Base-by-base conservation (phyloP, 2,329 filamentous ascomycete species). In the Sporothrix euskadiensis region DNA sequence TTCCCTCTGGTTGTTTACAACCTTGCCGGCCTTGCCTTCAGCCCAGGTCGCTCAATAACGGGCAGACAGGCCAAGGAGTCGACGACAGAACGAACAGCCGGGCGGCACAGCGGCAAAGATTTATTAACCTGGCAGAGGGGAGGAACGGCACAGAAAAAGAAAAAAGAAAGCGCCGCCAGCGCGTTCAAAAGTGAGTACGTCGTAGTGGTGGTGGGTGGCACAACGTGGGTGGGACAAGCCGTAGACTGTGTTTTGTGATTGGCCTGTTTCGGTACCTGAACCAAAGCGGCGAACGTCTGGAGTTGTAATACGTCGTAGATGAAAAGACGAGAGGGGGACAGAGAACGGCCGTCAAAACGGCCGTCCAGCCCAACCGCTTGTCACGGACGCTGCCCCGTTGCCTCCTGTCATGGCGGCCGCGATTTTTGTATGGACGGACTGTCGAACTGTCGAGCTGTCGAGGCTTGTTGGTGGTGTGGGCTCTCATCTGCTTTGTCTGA, bases 221-320 rank as follows among this genome's bases (percentile, higher is more conserved):
- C 16, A 71, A 71, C 69, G 56, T 71, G 56, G 69, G 54, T 56
- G 69, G 69, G 56, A 44, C 69, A 63, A 57, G 69, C 69, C 69
- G 69, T 14, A 52, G 56, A 41, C 12, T 35, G 22, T 39, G 26
- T 4, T 26, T 41, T 56, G 16, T 52, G 54, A 71, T 71, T 71
- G 69, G 69, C 39, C 39, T 49, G 22, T 49, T 59, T n/a, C 2
- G 39, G 69, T 57, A 41, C 68, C 49, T 57, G 69, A 71, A 69
- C 12, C 8, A 69, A 32, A 35, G 10, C 35, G 30, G 30, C 63
- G 59, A 44, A 44, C n/a, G 19, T 8, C 35, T 35, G 22, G 19
- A 54, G 22, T 54, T 3, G 10, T 10, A n/a, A 2, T 26, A 26
- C 26, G 26, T 26, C 26, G 26, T 26, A 26, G 26, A 26, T 26